Evolutionary conservation across 2,329 filamentous ascomycete genomes (phyloP), one percentile per base, ranked within the genome.

Genomic region (Chrysosporium queenslandicum): DNA sequence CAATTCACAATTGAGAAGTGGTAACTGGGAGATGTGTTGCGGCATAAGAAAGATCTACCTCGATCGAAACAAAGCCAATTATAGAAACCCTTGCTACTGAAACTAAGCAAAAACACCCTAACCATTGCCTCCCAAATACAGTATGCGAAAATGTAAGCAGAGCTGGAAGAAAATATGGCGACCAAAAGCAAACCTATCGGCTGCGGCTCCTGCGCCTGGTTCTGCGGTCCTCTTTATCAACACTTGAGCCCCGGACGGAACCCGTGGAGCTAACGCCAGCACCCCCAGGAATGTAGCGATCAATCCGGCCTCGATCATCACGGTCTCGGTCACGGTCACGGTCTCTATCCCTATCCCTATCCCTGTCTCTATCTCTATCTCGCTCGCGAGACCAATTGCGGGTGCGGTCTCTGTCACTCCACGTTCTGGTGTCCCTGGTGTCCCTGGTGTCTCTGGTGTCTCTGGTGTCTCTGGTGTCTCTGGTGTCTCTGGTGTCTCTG

Each of bases 261-360:
- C n/a, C 36, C 5, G 34, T 30, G 25, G 40, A 37, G 14, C 40
- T 39, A 12, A 11, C 48, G 29, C 63, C 61, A 39, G 60, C 64
- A 18, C 64, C 66, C 14, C 61, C 65, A 41, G 72, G 72, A 20
- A 74, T 66, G 55, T 74, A 74, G 21, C 72, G 66, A 58, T 74
- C 71, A 56, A 67, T 63, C 16, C 67, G 59, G 5, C 60, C 48
- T 52, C 64, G 61, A 8, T 66, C 62, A 14, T 64, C 63, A 18
- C 65, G 61, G 8, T 56, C 55, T 20, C 56, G 32, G 30, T 69
- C 69, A 18, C 56, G 21, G 2, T 55, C 53, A 7, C 54, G 23
- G 39, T 68, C 68, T 20, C 53, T 27, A 34, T 54, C 52, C 53
- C 60, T 54, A 54, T 53, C 16, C 53, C 55, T 21, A 50, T 53